Base-by-base conservation (phyloP, 345 rosid species). In the Populus deltoides region DNA sequence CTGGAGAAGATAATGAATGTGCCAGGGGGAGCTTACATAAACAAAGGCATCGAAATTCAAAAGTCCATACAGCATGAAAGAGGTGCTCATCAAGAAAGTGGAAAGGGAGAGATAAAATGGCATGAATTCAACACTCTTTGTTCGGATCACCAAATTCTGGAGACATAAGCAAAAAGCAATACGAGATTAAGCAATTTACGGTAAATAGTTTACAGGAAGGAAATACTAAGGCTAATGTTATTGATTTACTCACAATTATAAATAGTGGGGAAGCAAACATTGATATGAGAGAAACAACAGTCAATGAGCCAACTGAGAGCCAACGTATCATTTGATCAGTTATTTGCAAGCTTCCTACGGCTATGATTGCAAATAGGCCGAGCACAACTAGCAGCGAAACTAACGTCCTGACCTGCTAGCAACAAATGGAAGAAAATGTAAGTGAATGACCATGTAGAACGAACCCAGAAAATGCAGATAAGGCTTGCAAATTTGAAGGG, bases 191-290 rank as follows among this genome's bases (percentile, higher is more conserved):
- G 41, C 62, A 57, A 72, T 41, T 33, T 25, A 7, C 7, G 6
- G 67, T 11, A 78, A 38, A 68, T 13, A 31, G 27, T 43, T 51
- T 18, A 63, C 25, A 33, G 24, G n/a, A 2, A 33, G 33, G 70
- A 65, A 38, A 66, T 77, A 62, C 2, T 24, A 75, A 3, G 1
- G 25, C 38, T 57, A 63, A 39, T 53, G 70, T 16, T 7, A 31
- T 53, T 27, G 27, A 75, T 38, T 35, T 55, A 85, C 98, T 88
- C 81, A 94, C 98, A 31, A 94, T 92, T 78, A 94, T 86, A 83
- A 93, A 87, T 87, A 94, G 85, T 0, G 98, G 98, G 20, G 98
- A 94, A 8, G 97, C 98, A 73, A 90, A 92, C 98, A 94, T 94
- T 43, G 93, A 90, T 65, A 93, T 81, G 75, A 94, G 97, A 87